A percentile compares a stretch with the other conserved stretches of the same genome.
Evolutionary conservation across 106 monocot species (phyloP).

Genomic region (Allium fistulosum): DNA sequence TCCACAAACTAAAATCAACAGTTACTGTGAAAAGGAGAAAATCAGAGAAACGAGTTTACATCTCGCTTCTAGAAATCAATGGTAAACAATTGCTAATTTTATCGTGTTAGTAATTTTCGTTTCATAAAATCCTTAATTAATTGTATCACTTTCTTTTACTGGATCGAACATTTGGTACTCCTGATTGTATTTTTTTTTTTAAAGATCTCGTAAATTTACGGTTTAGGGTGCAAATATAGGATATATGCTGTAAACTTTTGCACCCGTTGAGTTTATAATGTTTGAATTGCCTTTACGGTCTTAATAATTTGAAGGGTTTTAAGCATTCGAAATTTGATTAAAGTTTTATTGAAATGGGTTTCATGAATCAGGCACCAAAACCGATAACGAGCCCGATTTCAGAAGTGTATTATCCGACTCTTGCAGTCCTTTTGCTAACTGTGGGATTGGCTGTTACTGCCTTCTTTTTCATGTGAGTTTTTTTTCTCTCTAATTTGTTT

Average conservation of each 20-base stretch:
- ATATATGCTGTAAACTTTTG: too few species aligned
- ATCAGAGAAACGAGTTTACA: too few species aligned
- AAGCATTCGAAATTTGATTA: background rate
- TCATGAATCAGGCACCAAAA: constrained; percentile 33
- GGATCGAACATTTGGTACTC: background rate
- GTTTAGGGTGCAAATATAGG: background rate
- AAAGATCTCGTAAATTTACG: background rate
- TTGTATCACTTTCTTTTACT: background rate
- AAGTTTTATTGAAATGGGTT: background rate
- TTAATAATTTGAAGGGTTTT: background rate
- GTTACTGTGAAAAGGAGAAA: too few species aligned
- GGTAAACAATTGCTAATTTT: too few species aligned
- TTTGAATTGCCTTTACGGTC: background rate
- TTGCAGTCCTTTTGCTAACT: constrained; percentile 44
- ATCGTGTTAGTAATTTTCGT: too few species aligned
- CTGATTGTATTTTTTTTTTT: background rate
- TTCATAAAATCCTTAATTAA: too few species aligned
- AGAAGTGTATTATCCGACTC: constrained; percentile 46
- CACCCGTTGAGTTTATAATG: too few species aligned
- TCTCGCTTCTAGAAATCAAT: too few species aligned
- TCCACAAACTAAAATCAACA: too few species aligned
- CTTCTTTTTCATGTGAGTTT: constrained; percentile 61
- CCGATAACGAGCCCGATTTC: constrained; percentile 53
- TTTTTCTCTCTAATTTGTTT: too few species aligned
- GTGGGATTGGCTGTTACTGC: constrained; percentile 58